Evolutionary conservation across 2,329 filamentous ascomycete genomes (phyloP), one percentile per base, ranked within the genome.

Genomic region (Xylaria arbuscula): DNA sequence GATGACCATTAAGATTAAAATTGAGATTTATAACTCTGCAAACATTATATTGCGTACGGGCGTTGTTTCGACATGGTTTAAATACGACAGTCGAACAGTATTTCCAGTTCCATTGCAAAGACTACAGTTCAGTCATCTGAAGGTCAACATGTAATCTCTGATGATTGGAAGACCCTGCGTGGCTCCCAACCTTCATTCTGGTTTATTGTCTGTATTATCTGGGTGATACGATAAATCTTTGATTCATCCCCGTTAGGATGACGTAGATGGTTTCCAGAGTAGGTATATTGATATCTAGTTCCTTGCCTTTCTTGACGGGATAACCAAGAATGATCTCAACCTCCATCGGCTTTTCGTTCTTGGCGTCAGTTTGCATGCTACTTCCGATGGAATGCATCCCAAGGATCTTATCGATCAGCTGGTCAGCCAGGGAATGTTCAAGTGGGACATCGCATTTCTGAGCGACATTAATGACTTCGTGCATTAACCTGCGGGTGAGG

Each of bases 251-350:
- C 2, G 74, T 75, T n/a, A 81, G 36, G 22, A 83, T 69, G 0
- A 73, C 70, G 63, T 81, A 81, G 13, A 83, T 71, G 0, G 79
- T 79, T 56, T 81, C 78, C 75, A 90, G 72, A 66, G 85, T 81
- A 2, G 86, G 85, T 79, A 87, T 85, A 67, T 86, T 81, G 9
- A 88, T 79, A 0, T 86, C 87, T 42, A 86, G 80, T 72, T 85
- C 84, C 66, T 82, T 81, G 0, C 85, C 88, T 65, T 88, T 84
- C 62, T 81, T 78, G 6, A 89, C 83, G 2, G 88, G 86, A 73
- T 89, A 89, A 0, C 88, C 88, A 13, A 90, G 74, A 60, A 90
- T 89, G 4, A 89, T 86, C 60, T 90, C 88, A 61, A 90, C 79
- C 74, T 91, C 89, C 86, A 90, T 86, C 9, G 81, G 82, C 70